Conservation (phyloP, 257 asterid genomes). For the Fraxinus excelsior region DNA sequence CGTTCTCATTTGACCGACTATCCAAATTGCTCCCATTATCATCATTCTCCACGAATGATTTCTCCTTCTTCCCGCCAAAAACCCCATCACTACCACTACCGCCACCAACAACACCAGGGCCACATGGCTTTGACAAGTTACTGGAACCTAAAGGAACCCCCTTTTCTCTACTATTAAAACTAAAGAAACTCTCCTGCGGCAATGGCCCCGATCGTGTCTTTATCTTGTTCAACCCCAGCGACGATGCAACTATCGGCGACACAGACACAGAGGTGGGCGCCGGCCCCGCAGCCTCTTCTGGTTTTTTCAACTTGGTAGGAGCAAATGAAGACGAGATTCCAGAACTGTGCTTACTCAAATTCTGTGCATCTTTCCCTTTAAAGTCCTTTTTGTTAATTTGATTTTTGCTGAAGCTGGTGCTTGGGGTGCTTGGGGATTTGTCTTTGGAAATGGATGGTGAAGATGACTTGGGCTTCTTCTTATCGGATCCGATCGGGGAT, state of each 20-base stretch:
- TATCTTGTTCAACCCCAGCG: slow-evolving; percentile 90
- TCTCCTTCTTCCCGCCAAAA: slow-evolving; percentile 24
- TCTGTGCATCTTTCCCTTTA: slow-evolving; percentile 48
- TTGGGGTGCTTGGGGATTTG: slow-evolving; percentile 54
- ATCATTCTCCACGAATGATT: slow-evolving; percentile 15
- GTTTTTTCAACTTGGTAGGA: slow-evolving; percentile 43
- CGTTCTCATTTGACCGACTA: slow-evolving; percentile 38
- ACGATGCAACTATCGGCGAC: slow-evolving; percentile 93
- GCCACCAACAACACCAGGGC: slow-evolving; percentile 32
- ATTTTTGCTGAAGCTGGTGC: slow-evolving; percentile 39
- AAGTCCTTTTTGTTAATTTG: slow-evolving; percentile 50
- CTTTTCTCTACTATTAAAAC: slow-evolving; percentile 71
- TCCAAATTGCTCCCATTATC: slow-evolving; percentile 43
- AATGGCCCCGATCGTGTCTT: slow-evolving; percentile 99
- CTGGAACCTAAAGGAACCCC: slow-evolving; percentile 76
- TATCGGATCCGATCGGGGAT: slow-evolving; percentile 91
- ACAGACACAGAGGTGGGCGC: slow-evolving; percentile 45
- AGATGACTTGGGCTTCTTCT: slow-evolving; percentile 66
- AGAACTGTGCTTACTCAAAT: slow-evolving; percentile 39
- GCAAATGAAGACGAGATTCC: slow-evolving; percentile 33
- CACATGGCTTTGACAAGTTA: slow-evolving; percentile 67
- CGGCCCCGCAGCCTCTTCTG: slow-evolving; percentile 38
- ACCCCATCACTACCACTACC: slow-evolving; percentile 29
- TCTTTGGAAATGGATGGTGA: slow-evolving; percentile 62
- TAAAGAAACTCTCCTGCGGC: slow-evolving; percentile 96